A percentile compares a stretch with the other conserved stretches of the same genome.
Evolutionary conservation across 2,329 filamentous ascomycete species (phyloP).

Genomic region (Pestalotiopsis sp.): DNA sequence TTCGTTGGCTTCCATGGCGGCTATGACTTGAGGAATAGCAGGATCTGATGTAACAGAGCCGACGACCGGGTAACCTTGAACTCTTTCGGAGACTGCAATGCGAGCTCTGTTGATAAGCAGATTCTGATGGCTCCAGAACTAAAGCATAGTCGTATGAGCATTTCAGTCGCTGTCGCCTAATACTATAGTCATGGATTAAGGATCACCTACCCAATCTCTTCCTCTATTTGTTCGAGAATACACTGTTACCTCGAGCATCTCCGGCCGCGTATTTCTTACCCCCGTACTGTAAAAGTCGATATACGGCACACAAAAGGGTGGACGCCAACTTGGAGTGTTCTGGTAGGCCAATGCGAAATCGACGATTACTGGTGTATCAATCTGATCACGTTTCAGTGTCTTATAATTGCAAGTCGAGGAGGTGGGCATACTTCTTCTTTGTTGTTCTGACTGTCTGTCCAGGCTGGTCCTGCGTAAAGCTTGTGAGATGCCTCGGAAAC

Average conservation of each 20-base stretch:
- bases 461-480: slow-evolving; percentile 27
- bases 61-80: background rate
- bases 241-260: background rate
- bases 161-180: background rate
- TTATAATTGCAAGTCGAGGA: background rate
- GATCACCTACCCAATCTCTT: background rate
- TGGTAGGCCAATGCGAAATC: slow-evolving; percentile 31
- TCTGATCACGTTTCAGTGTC: slow-evolving; percentile 19
- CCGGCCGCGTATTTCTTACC: background rate
- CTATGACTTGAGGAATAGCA: slow-evolving; percentile 11
- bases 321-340: slow-evolving; percentile 1
- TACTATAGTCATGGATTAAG: background rate
- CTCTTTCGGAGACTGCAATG: background rate
- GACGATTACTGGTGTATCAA: slow-evolving; percentile 31
- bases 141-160: background rate
- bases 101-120: background rate
- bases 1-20: slow-evolving; percentile 18
- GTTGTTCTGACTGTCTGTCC: background rate
- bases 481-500: slow-evolving; percentile 26
- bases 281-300: background rate
- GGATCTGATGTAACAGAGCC: background rate
- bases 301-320: background rate
- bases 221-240: background rate
- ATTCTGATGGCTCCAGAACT: background rate
- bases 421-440: background rate